Base-by-base conservation (phyloP, 306 rosid species). In the Prunus davidiana region DNA sequence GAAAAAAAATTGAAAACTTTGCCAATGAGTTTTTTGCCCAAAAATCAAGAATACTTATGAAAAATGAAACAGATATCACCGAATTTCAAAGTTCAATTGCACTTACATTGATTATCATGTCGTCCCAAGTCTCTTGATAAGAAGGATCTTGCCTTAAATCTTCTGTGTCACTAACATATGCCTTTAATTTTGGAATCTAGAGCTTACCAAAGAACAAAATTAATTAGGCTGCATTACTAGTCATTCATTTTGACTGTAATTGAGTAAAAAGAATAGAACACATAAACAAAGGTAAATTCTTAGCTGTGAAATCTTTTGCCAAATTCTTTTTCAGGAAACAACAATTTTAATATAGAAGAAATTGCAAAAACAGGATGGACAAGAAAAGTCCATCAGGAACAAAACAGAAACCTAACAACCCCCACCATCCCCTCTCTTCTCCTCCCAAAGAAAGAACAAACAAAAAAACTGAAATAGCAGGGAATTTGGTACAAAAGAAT, bases 101-200 rank as follows among this genome's bases (percentile, higher is more conserved):
- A 89, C 96, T 86, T 84, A 92, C 98, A 52, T 91, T 81, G 79
- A 94, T 86, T 82, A 94, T 90, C 98, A 94, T 94, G 90, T 94
- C 93, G 18, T 94, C 98, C 98, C 98, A 94, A 71, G 97, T 94
- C 75, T 94, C 98, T 85, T 94, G 97, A 85, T 84, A 91, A 34
- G 89, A 86, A 7, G 89, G 91, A 87, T 94, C 96, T 78, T 90
- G 95, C 82, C 82, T 92, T 85, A 94, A 89, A 89, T 94, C 97
- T 83, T 94, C 98, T 6, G 97, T 81, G 83, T 94, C 98, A 77
- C 98, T 90, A 79, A 94, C 87, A 90, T 90, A 94, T 34, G 98
- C 97, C 96, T 91, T 94, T 97, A 94, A 92, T 88, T 94, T 94
- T 66, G 98, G 97, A 85, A 94, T 94, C 98, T 94, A 94, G 95